These are phyloP conservation scores for Mortierella sp. DNA, from an alignment of 371 early-diverging fungal species.

Conservation along the genomic window DNA sequence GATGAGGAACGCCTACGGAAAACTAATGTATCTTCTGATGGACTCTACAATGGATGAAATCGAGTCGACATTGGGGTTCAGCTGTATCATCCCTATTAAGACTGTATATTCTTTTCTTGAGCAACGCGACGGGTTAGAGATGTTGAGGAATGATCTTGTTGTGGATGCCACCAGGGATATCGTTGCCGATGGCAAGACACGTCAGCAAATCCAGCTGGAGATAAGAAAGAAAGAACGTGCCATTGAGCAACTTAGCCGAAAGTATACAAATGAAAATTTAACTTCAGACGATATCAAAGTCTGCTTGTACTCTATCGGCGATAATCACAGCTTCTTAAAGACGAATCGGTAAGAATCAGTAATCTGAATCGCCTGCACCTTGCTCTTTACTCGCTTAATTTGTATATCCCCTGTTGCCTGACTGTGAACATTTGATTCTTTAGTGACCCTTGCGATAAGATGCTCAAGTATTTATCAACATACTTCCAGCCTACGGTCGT, in stretches of 20 bases:
- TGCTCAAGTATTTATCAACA: conserved; percentile 81
- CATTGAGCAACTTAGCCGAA: conserved; percentile 85
- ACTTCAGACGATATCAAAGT: conserved; percentile 83
- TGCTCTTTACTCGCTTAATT: not conserved
- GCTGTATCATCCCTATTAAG: conserved; percentile 84
- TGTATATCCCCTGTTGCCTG: not conserved
- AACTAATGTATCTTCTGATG: conserved; percentile 91
- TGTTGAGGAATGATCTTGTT: conserved; percentile 87
- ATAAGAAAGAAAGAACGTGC: conserved; percentile 92
- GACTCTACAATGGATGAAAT: conserved; percentile 93
- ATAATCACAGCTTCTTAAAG: conserved; percentile 94
- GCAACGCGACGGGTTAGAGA: conserved; percentile 68
- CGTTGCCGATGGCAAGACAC: conserved; percentile 80
- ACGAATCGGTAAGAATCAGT: conserved; percentile 70
- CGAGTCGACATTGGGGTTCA: conserved; percentile 85
- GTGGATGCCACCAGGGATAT: conserved; percentile 93
- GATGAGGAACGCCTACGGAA: conserved; percentile 96
- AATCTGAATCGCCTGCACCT: not conserved
- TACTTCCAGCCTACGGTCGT: conserved; percentile 73
- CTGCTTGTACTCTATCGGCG: conserved; percentile 95
- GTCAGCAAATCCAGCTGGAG: conserved; percentile 85
- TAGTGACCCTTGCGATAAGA: conserved; percentile 95
- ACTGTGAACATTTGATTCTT: not conserved
- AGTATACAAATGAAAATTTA: conserved; percentile 74
- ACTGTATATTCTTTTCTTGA: conserved; percentile 87